Base-by-base conservation (phyloP, 2,329 filamentous ascomycete species). In the Escovopsis sp. region DNA sequence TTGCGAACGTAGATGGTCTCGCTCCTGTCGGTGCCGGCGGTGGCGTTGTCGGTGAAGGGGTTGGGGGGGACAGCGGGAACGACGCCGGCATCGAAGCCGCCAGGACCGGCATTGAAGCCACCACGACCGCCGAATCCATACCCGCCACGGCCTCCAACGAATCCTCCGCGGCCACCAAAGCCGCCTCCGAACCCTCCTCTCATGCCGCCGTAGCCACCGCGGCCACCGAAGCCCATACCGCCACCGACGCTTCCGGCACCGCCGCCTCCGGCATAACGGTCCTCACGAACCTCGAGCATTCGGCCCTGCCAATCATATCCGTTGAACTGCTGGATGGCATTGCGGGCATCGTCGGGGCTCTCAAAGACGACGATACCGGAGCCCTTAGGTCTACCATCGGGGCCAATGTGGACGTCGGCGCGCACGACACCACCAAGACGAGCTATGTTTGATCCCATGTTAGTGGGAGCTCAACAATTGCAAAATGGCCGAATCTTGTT, bases 301-400 rank as follows among this genome's bases (percentile, higher is more conserved):
- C 91, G 83, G 10, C 91, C 91, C 62, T 96, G 89, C 91, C 91
- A 98, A 50, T 98, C 91, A 60, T 94, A 96, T 45, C 91, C 91
- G 59, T 96, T 95, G 72, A 96, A 98, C 53, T 95, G 88, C 57
- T 87, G 80, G 51, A 98, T 98, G 19, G 91, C 91, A 57, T 87
- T 94, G 51, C 87, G 85, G 36, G 91, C 89, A 64, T 98, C 91
- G 45, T 96, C 88, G 2, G 87, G 78, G 45, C 80, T 89, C 61
- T 98, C 91, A 60, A 95, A 98, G 36, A 91, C 87, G 47, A 98
- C 91, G 45, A 96, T 94, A 51, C 91, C 91, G 40, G 91, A 94
- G 43, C 91, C 91, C 69, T 96, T 98, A 39, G 91, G 87, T 49
- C 88, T 80, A 49, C 91, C 89, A 56, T 94, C 89, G 11, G 85